Percentiles rank a stretch among this genome's conserved stretches.
Evolutionary conservation across 2,329 filamentous ascomycete genomes (phyloP).

Genomic region (Boeremia lycopersici): DNA sequence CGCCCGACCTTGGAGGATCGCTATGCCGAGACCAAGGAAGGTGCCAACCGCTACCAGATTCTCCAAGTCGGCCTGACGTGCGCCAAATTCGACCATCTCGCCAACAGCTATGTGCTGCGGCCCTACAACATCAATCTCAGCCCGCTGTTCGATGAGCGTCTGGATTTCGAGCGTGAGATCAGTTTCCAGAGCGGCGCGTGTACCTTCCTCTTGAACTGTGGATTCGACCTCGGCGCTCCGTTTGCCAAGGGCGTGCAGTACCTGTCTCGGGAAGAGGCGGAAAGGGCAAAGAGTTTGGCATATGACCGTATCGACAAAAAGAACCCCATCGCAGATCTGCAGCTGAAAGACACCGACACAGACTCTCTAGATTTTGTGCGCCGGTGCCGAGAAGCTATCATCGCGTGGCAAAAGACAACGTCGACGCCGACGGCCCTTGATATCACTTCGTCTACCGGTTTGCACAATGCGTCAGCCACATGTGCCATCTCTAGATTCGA

Average conservation of each 20-base stretch:
- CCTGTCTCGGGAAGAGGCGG: conserved; percentile 65
- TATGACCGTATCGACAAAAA: conserved; percentile 51
- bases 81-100: conserved; percentile 60
- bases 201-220: conserved; percentile 64
- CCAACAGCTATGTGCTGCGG: conserved; percentile 59
- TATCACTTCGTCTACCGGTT: conserved; percentile 40
- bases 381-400: conserved; percentile 53
- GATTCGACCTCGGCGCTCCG: conserved; percentile 63
- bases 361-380: conserved; percentile 60
- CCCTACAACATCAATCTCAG: conserved; percentile 70
- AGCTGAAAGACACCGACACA: conserved; percentile 58
- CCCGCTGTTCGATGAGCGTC: conserved; percentile 59
- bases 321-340: conserved; percentile 50
- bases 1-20: conserved; percentile 63
- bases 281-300: conserved; percentile 53
- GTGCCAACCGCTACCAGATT: conserved; percentile 67
- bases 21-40: conserved; percentile 65
- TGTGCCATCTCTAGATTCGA: conserved; percentile 57
- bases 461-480: conserved; percentile 18
- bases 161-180: conserved; percentile 66
- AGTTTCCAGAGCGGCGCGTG: conserved; percentile 64
- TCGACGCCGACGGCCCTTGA: conserved; percentile 23
- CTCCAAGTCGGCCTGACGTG: conserved; percentile 71
- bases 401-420: conserved; percentile 50
- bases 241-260: conserved; percentile 66